Percentiles rank a stretch among this genome's conserved stretches.
Evolutionary conservation across 306 rosid genomes (phyloP).

Genomic region (Vigna unguiculata): DNA sequence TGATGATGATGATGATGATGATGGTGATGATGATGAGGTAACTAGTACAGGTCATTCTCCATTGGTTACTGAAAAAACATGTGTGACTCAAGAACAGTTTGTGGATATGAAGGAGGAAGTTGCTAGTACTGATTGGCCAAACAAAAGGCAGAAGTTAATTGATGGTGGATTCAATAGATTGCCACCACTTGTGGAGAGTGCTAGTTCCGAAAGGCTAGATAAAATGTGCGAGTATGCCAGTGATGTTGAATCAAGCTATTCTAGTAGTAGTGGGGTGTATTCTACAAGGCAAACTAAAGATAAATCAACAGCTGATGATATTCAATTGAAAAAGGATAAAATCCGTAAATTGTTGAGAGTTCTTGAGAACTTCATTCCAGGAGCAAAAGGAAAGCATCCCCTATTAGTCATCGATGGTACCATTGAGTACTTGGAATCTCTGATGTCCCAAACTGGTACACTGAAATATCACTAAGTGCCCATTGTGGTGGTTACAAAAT

Average conservation of each 20-base stretch:
- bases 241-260: constrained; percentile 65
- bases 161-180: constrained; percentile 56
- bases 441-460: constrained; percentile 60
- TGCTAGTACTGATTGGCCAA: constrained; percentile 57
- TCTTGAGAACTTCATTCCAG: constrained; percentile 78
- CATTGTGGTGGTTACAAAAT: constrained; percentile 30
- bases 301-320: constrained; percentile 41
- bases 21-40: constrained; percentile 72
- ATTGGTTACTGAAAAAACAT: constrained; percentile 40
- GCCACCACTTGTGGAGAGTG: constrained; percentile 48
- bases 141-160: constrained; percentile 68
- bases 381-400: constrained; percentile 82
- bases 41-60: constrained; percentile 79
- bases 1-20: constrained; percentile 25
- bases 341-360: constrained; percentile 63
- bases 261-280: constrained; percentile 44
- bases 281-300: constrained; percentile 21
- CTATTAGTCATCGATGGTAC: constrained; percentile 72
- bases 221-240: constrained; percentile 46
- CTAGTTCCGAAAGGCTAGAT: constrained; percentile 51
- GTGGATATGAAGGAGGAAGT: constrained; percentile 55
- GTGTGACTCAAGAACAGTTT: constrained; percentile 48
- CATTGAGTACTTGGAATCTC: constrained; percentile 72
- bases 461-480: constrained; percentile 43
- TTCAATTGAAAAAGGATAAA: constrained; percentile 58